Evolutionary conservation across 139 green algal species (phyloP), one percentile per base, ranked within the genome.

Genomic region (Pycnococcus provasolii): DNA sequence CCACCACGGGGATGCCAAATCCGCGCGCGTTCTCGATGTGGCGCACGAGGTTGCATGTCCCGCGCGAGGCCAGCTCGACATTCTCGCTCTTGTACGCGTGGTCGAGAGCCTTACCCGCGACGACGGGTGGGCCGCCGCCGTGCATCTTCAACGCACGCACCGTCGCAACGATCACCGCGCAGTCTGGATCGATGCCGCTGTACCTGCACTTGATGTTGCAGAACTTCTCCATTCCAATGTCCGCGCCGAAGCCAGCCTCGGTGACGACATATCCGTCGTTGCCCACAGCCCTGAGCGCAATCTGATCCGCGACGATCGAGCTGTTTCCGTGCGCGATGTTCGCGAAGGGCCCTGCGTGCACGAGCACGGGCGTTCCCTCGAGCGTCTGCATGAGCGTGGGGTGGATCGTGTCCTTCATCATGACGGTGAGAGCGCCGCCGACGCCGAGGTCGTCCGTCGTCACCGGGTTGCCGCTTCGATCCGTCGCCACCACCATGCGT

Each of bases 141-240:
- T 85, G 80, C 63, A 85, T 78, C 62, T 97, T 97, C 43, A 98
- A 83, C 3, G 92, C 92, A 0, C 92, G 80, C 42, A 98, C 90
- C 26, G 92, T 98, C 15, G 90, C 89, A 46, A 97, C 92, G 1
- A 98, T 84, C 44, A 97, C 87, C 1, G 80, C 86, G 65, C 77
- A 88, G 79, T 90, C 73, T 60, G 80, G 80, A 37, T 62, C 58
- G 45, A 95, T 74, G 4, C 82, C 84, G 48, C 75, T 90, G 63
- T 58, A 65, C 13, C 70, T 44, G 70, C 70, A 70, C 65, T 78
- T 73, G 41, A 75, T 70, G 60, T 79, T 72, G 68, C 86, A 82
- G 73, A 89, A 90, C 78, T 99, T 99, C 80, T 99, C 94, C 55
- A 91, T 73, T 3, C 94, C 94, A 57, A 99, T 98, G 82, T 99